These are phyloP conservation scores for Lentinula novae-zelandiae DNA, from an alignment of 1,284 basidiomycete species.

Conservation along the genomic window DNA sequence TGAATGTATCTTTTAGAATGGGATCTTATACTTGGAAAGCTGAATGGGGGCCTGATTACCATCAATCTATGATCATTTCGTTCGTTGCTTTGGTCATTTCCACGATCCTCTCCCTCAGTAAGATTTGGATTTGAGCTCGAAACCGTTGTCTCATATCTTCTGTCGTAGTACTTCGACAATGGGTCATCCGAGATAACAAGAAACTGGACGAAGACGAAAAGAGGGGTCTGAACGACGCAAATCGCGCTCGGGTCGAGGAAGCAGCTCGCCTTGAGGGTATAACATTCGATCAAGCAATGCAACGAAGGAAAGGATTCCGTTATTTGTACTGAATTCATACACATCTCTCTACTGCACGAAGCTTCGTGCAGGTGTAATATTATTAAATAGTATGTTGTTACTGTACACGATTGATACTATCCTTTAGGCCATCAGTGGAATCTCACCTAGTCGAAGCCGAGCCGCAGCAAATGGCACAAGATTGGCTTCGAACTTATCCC, in stretches of 20 bases:
- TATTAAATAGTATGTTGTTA: too few species aligned
- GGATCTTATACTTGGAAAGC: constrained; percentile 53
- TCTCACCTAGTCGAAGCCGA: constrained; percentile 34
- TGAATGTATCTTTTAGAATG: constrained; percentile 26
- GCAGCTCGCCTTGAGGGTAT: constrained; percentile 48
- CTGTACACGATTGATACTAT: not conserved
- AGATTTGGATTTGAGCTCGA: constrained; percentile 12
- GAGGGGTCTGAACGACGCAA: constrained; percentile 34
- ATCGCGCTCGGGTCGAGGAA: constrained; percentile 41
- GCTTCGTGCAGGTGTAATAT: not conserved
- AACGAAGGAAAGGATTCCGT: constrained; percentile 43
- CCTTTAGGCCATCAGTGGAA: constrained; percentile 28
- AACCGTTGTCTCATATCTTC: not conserved
- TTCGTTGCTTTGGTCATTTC: constrained; percentile 36
- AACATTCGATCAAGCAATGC: constrained; percentile 47
- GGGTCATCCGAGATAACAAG: constrained; percentile 42
- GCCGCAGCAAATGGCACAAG: constrained; percentile 35
- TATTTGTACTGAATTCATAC: constrained; percentile 34
- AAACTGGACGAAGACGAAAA: constrained; percentile 42
- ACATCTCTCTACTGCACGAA: not conserved
- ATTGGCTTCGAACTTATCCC: constrained; percentile 28
- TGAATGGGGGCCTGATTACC: constrained; percentile 47
- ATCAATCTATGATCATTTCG: constrained; percentile 47
- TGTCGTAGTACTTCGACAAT: constrained; percentile 40
- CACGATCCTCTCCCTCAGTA: constrained; percentile 34